Conservation (phyloP, 805 yeast genomes). For the Komagataella phaffii region DNA sequence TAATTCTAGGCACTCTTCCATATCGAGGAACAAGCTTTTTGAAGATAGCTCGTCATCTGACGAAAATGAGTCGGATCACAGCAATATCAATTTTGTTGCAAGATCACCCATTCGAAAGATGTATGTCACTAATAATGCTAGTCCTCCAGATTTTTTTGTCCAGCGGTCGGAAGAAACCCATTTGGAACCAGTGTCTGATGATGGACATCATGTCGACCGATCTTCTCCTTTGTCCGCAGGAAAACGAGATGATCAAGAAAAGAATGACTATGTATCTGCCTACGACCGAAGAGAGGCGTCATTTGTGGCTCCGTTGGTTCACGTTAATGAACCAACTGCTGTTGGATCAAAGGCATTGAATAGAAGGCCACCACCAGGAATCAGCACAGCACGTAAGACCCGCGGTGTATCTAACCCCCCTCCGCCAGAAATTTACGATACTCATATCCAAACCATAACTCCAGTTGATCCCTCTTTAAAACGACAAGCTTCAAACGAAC, state of each 20-base stretch:
- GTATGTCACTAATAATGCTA: slow-evolving; percentile 9
- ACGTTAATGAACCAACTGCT: background rate
- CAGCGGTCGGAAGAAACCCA: background rate
- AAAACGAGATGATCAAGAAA: slow-evolving; percentile 1
- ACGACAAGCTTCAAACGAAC: background rate
- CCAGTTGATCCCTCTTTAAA: background rate
- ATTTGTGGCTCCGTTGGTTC: slow-evolving; percentile 14
- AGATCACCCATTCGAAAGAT: slow-evolving; percentile 17
- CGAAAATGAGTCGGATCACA: slow-evolving; percentile 6
- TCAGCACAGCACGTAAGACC: background rate
- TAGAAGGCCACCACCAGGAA: background rate
- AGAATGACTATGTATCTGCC: slow-evolving; percentile 3
- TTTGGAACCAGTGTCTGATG: background rate
- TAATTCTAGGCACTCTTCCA: background rate
- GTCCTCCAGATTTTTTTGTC: background rate
- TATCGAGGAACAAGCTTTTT: background rate
- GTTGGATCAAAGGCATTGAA: background rate
- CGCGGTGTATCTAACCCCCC: background rate
- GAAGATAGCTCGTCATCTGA: background rate
- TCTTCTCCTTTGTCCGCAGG: slow-evolving; percentile 2
- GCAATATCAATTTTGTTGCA: slow-evolving; percentile 19
- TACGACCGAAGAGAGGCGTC: slow-evolving; percentile 26
- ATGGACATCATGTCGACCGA: slow-evolving; percentile 2
- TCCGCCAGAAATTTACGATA: background rate
- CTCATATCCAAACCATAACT: background rate